These are phyloP conservation scores for Avena eriantha DNA, from an alignment of 176 grass and related monocot genomes.

Conservation along the genomic window DNA sequence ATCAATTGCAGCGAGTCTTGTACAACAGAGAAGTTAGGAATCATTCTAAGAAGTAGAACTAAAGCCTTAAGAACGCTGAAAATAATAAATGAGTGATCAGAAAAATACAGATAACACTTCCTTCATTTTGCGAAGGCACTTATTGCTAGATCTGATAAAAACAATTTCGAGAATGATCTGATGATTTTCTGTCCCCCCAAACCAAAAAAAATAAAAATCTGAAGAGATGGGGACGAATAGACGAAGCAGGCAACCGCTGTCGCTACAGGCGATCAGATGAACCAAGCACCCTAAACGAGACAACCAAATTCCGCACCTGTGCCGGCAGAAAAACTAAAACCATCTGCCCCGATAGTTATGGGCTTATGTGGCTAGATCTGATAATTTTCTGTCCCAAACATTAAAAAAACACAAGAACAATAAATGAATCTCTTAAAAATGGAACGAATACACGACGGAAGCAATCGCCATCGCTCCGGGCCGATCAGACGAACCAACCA, in stretches of 20 bases:
- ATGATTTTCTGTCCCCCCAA: neutral
- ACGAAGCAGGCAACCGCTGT: neutral
- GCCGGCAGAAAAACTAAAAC: too few species aligned
- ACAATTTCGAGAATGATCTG: neutral
- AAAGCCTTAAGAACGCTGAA: neutral
- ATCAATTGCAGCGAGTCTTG: neutral
- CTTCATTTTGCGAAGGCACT: neutral
- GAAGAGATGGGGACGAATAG: neutral
- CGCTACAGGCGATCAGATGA: neutral
- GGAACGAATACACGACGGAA: neutral
- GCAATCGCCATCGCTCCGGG: too few species aligned
- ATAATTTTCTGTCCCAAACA: neutral
- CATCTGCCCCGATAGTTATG: too few species aligned
- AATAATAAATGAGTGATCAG: neutral
- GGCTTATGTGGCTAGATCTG: neutral
- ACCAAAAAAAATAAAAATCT: neutral
- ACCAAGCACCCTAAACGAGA: neutral
- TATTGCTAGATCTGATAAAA: neutral
- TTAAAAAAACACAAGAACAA: too few species aligned
- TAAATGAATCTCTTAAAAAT: neutral
- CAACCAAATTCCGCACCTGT: too few species aligned
- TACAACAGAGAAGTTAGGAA: neutral
- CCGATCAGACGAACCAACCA: too few species aligned
- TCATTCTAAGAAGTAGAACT: neutral
- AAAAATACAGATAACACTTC: neutral